Percentiles rank a stretch among this genome's conserved stretches.
Evolutionary conservation across 805 yeast species (phyloP).

Genomic region (Hermanozyma aechmeae): DNA sequence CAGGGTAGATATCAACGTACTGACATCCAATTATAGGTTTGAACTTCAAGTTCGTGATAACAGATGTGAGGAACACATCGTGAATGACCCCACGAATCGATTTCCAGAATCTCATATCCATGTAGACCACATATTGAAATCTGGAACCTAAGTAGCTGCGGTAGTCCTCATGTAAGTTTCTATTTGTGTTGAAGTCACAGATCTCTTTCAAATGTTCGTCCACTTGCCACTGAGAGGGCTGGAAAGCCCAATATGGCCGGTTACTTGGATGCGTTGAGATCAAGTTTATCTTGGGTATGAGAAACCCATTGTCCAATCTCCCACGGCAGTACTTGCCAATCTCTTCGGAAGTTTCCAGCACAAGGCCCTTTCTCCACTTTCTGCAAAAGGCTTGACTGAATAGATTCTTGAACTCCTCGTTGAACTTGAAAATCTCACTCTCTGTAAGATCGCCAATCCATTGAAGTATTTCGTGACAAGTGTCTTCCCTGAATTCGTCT

Average conservation of each 20-base stretch:
- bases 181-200: constrained; percentile 36
- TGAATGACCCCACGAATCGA: constrained; percentile 47
- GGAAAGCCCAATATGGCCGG: constrained; percentile 28
- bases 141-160: constrained; percentile 38
- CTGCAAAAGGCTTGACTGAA: constrained; percentile 51
- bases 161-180: constrained; percentile 16
- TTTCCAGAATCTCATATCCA: constrained; percentile 71
- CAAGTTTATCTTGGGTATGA: constrained; percentile 26
- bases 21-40: constrained; percentile 61
- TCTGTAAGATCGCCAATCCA: constrained; percentile 57
- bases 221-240: constrained; percentile 38
- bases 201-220: constrained; percentile 31
- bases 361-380: constrained; percentile 51
- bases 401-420: constrained; percentile 35
- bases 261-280: constrained; percentile 3
- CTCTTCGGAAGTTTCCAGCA: too few relatives aligned
- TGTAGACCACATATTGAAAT: constrained; percentile 48
- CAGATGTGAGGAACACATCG: constrained; percentile 53
- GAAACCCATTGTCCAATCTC: constrained; percentile 21
- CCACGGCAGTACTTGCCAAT: constrained; percentile 19
- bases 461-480: constrained; percentile 61
- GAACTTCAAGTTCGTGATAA: constrained; percentile 51
- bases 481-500: constrained; percentile 71
- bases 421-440: constrained; percentile 43
- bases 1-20: constrained; percentile 77